These are phyloP conservation scores for Microascus cirrosus DNA, from an alignment of 2,329 filamentous ascomycete species.

Conservation along the genomic window DNA sequence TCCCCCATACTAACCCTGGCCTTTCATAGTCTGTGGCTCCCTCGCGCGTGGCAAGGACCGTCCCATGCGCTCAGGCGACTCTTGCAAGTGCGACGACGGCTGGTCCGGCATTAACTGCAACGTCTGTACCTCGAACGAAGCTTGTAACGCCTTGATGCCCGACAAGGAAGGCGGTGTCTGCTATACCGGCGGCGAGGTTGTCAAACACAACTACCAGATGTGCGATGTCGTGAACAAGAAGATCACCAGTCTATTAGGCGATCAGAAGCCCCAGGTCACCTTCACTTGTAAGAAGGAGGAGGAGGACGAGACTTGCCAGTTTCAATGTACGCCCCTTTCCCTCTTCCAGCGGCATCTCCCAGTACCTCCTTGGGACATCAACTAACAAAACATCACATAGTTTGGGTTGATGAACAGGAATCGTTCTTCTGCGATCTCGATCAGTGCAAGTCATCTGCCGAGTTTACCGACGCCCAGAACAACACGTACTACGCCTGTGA, in stretches of 20 bases:
- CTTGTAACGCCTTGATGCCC: conserved; percentile 82
- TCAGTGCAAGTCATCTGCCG: conserved; percentile 63
- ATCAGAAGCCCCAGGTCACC: conserved; percentile 82
- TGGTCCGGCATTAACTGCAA: conserved; percentile 99
- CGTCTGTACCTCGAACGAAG: conserved; percentile 73
- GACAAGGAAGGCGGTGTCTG: conserved; percentile 74
- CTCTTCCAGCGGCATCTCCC: background rate
- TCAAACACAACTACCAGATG: conserved; percentile 94
- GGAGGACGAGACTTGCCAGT: conserved; percentile 67
- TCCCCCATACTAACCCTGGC: background rate
- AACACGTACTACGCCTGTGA: conserved; percentile 77
- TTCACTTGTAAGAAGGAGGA: conserved; percentile 76
- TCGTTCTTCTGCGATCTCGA: conserved; percentile 93
- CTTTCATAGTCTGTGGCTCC: conserved; percentile 63
- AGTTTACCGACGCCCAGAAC: conserved; percentile 61
- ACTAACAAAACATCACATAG: conserved; percentile 29
- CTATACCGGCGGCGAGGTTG: conserved; percentile 80
- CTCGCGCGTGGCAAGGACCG: conserved; percentile 72
- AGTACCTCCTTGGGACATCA: background rate
- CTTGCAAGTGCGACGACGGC: conserved; percentile 81
- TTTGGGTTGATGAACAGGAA: conserved; percentile 90
- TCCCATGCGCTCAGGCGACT: conserved; percentile 56
- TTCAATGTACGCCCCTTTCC: conserved; percentile 58
- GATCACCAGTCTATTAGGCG: conserved; percentile 77
- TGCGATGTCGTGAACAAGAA: conserved; percentile 95